Evolutionary conservation across 2,329 filamentous ascomycete genomes (phyloP), one percentile per base, ranked within the genome.

Genomic region (Ascochyta clinopodiicola): DNA sequence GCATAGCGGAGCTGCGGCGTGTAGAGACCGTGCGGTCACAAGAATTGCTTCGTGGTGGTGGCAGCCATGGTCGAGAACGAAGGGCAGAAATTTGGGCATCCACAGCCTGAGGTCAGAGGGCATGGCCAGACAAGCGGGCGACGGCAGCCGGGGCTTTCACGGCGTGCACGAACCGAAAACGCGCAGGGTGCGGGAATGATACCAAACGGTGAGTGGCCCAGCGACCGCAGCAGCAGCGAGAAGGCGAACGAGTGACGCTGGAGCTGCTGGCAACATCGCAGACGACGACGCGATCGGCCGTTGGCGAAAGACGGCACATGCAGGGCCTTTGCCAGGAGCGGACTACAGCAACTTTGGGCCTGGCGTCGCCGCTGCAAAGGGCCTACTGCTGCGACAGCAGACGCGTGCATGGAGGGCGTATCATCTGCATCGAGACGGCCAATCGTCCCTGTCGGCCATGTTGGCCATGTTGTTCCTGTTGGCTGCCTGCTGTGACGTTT

Each of bases 1-100:
- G 37, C 52, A 56, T 50, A 62, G 61, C 59, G 63, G 56, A 54
- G 47, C 58, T 62, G 69, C 67, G 54, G 53, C 59, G 51, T 59
- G 57, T 56, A 46, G 27, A 39, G 48, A 38, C 43, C 15, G 40
- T 47, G 39, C 32, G 34, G 40, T 52, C 38, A 52, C 38, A 51
- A 17, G 17, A 17, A 22, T 43, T 49, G 40, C 44, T 58, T 56
- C 53, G 58, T 57, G 60, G 42, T 47, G 42, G 44, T 36, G 51
- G 38, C 25, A 32, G 55, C 32, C 51, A 58, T 53, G 48, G 50
- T 44, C 56, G 56, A 48, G 38, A 46, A 43, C 29, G 53, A 47
- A 55, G 46, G 40, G 44, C 42, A 62, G 51, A 61, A 51, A 52
- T 61, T 62, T 60, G 60, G 46, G 50, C 51, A 42, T 32, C 24